Evolutionary conservation across 2,329 filamentous ascomycete species (phyloP), one percentile per base, ranked within the genome.

Genomic region (Ceratocystis diversiconidia): DNA sequence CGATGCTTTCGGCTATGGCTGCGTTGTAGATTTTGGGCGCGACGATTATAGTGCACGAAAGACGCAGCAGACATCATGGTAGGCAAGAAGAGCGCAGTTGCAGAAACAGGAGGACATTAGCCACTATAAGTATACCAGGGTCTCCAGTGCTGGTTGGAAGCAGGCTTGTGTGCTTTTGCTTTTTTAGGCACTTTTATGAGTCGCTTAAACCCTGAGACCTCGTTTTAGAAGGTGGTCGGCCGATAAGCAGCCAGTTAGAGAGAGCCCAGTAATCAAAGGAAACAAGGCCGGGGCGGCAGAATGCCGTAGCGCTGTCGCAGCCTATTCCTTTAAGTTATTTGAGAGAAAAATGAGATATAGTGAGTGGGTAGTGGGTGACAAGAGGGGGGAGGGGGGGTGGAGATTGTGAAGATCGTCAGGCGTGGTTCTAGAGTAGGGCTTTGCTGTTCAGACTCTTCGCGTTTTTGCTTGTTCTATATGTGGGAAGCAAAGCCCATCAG

Each of bases 1-100:
- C 28, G 52, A 28, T 57, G 10, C 28, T 57, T 57, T 15, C 15
- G 52, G 28, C 28, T 28, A 12, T 60, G 28, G n/a, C 17, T n/a
- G 10, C 36, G 62, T 43, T 55, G 44, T 46, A 48, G 57, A 25
- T 32, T 17, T 48, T 64, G 57, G 43, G 17, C 46, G 43, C 65
- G 62, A 28, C 65, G 62, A 17, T 32, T 57, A 28, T 67, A 69
- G 66, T 70, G 69, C 63, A 67, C 63, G 64, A 69, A 70, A 36
- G 69, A 69, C 55, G 65, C 69, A 41, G 69, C 66, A 57, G 69
- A 70, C 66, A 70, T 70, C 69, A 70, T 70, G 65, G 64, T 67
- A 30, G 52, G 52, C 52, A 57, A 15, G 52, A 32, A 30, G 7
- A 57, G 28, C 52, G 3, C 36, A 41, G 36, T 15, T 15, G 48